phyloP scores from a whole-genome alignment of 2,329 filamentous ascomycete species.

The Fusarium decemcellulare region DNA sequence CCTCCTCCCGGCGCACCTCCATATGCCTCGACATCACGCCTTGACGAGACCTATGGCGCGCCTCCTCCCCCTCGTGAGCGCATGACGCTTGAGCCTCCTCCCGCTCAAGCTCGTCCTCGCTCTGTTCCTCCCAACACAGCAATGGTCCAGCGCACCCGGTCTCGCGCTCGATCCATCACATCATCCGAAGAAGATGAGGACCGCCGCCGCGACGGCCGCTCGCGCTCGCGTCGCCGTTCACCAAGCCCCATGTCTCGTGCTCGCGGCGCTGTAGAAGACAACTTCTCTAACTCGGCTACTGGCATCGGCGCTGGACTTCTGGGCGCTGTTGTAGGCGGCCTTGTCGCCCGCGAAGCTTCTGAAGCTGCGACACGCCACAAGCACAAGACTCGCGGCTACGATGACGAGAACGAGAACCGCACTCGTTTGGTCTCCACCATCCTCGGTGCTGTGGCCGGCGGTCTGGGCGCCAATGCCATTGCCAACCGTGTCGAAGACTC shows the following conservation, averaged over 20 bases:
- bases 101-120: slow-evolving; percentile 48
- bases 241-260: slow-evolving; percentile 57
- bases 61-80: slow-evolving; percentile 43
- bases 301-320: slow-evolving; percentile 67
- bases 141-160: slow-evolving; percentile 44
- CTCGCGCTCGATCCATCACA: slow-evolving; percentile 37
- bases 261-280: slow-evolving; percentile 58
- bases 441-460: slow-evolving; percentile 68
- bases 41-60: slow-evolving; percentile 43
- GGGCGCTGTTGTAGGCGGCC: slow-evolving; percentile 68
- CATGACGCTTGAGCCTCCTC: slow-evolving; percentile 49
- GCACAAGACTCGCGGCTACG: slow-evolving; percentile 46
- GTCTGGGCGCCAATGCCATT: slow-evolving; percentile 67
- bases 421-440: slow-evolving; percentile 62
- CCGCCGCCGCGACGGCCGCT: slow-evolving; percentile 42
- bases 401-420: slow-evolving; percentile 48
- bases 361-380: slow-evolving; percentile 56
- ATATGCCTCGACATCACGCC: slow-evolving; percentile 42
- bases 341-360: slow-evolving; percentile 65
- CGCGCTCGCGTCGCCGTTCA: slow-evolving; percentile 43
- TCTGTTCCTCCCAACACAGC: slow-evolving; percentile 51
- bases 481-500: slow-evolving; percentile 60
- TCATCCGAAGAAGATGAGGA: slow-evolving; percentile 40
- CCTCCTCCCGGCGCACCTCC: slow-evolving; percentile 37
- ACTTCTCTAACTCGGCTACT: slow-evolving; percentile 63